Evolutionary conservation across 148 eudicot genomes (phyloP).

Genomic region (Silene conica): DNA sequence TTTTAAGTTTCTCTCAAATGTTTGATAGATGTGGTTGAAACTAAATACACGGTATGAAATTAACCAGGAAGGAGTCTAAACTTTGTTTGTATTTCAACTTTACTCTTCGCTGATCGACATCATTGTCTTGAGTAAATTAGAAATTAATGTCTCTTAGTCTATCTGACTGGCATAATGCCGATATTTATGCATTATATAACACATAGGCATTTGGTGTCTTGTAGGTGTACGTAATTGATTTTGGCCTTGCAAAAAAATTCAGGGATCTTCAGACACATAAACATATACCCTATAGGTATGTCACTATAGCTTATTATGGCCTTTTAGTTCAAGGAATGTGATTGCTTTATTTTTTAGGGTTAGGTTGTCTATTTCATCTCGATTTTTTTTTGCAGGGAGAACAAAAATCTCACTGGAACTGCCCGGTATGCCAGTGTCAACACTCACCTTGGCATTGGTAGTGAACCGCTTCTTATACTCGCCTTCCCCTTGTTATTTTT

Average conservation of each 20-base stretch:
- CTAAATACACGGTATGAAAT: background rate
- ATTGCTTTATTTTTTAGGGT: background rate
- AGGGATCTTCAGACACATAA: constrained; percentile 42
- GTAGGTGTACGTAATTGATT: constrained; percentile 44
- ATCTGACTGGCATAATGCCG: background rate
- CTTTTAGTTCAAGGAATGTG: background rate
- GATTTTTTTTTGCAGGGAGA: constrained; percentile 30
- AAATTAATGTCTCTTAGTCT: background rate
- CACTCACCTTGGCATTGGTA: constrained; percentile 60
- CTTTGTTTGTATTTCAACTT: background rate
- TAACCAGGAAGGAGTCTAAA: background rate
- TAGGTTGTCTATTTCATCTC: constrained; percentile 3
- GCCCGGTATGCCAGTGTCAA: constrained; percentile 60
- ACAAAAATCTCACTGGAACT: constrained; percentile 55
- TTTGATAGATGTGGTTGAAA: too few species aligned
- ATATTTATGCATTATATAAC: background rate
- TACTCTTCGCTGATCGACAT: background rate
- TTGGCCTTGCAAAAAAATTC: constrained; percentile 41
- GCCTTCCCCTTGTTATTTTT: background rate
- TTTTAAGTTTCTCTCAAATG: background rate
- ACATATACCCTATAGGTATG: constrained; percentile 37
- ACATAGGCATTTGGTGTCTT: constrained; percentile 11
- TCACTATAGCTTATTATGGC: background rate
- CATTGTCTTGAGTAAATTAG: background rate
- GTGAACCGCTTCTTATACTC: constrained; percentile 21